phyloP scores from a whole-genome alignment of 169 alveolate genomes.

The Cryptosporidium viatorum region DNA sequence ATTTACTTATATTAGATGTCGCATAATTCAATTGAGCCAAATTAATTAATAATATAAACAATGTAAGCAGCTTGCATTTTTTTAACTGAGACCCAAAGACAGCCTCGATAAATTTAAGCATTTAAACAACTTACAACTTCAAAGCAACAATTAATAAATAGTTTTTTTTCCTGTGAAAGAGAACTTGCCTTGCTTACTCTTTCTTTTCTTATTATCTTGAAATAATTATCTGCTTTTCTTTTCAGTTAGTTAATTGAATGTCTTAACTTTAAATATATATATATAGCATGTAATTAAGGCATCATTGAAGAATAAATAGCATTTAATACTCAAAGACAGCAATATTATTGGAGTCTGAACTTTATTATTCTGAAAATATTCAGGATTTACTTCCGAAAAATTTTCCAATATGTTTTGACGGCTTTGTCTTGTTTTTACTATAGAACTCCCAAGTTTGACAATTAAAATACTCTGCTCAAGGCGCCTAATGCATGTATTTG shows the following conservation, averaged over 20 bases:
- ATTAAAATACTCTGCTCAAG: neutral
- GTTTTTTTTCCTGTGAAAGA: neutral
- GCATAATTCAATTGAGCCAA: neutral
- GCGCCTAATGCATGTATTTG: constrained; percentile 36
- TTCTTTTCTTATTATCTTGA: neutral
- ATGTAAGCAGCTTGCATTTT: neutral
- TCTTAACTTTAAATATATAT: neutral
- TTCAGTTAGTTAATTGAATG: neutral
- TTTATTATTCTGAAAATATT: neutral
- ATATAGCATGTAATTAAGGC: neutral
- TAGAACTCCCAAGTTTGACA: neutral
- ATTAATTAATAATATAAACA: neutral
- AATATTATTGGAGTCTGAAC: neutral
- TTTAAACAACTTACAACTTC: neutral
- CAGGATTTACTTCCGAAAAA: neutral
- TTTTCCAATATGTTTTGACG: neutral
- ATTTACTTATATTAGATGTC: neutral
- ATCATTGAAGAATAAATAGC: neutral
- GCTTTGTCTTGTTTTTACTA: constrained; percentile 4
- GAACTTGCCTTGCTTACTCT: neutral
- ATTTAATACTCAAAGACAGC: neutral
- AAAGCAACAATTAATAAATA: neutral
- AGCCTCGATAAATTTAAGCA: neutral
- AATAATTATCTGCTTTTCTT: neutral
- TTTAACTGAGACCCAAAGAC: neutral